Evolutionary conservation across 23 red algal species (phyloP).

Genomic region (Cyanidioschyzon merolae): DNA sequence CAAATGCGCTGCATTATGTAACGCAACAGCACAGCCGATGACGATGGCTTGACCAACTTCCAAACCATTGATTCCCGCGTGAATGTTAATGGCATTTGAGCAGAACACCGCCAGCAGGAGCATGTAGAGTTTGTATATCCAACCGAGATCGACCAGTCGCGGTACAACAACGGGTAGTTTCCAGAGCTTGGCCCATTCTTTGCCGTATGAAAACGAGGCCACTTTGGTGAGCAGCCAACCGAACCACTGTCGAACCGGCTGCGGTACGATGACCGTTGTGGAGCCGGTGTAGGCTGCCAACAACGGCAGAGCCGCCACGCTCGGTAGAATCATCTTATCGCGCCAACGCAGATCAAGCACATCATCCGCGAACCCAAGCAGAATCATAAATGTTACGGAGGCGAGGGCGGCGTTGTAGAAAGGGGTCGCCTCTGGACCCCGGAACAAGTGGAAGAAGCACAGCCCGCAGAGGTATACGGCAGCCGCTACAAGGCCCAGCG

Average conservation of each 20-base stretch:
- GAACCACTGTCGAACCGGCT: constrained; percentile 17
- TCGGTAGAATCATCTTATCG: constrained; percentile 84
- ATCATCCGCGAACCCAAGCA: constrained; percentile 97
- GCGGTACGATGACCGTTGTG: constrained; percentile 68
- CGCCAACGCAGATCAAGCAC: constrained; percentile 89
- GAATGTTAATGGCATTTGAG: constrained; percentile 99
- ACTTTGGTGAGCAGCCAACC: constrained; percentile 13
- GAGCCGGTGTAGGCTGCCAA: constrained; percentile 73
- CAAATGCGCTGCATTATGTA: constrained; percentile 82
- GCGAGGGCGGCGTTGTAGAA: constrained; percentile 88
- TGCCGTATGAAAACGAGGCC: not conserved
- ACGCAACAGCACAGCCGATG: constrained; percentile 55
- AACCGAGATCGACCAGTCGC: constrained; percentile 61
- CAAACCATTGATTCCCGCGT: constrained; percentile 96
- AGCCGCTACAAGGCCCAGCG: constrained; percentile 66
- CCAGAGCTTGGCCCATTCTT: constrained; percentile 15
- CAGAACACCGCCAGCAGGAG: constrained; percentile 88
- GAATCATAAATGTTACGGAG: constrained; percentile 88
- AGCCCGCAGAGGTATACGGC: constrained; percentile 75
- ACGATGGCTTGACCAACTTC: constrained; percentile 88
- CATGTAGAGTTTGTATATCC: constrained; percentile 95
- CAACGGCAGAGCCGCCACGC: constrained; percentile 71
- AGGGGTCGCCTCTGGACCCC: constrained; percentile 13
- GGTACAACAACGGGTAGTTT: not conserved
- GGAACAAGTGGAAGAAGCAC: constrained; percentile 53